A percentile compares a stretch with the other conserved stretches of the same genome.
Conservation (phyloP, 768 basidiomycete genomes). For the Pisolithus marmoratus region DNA sequence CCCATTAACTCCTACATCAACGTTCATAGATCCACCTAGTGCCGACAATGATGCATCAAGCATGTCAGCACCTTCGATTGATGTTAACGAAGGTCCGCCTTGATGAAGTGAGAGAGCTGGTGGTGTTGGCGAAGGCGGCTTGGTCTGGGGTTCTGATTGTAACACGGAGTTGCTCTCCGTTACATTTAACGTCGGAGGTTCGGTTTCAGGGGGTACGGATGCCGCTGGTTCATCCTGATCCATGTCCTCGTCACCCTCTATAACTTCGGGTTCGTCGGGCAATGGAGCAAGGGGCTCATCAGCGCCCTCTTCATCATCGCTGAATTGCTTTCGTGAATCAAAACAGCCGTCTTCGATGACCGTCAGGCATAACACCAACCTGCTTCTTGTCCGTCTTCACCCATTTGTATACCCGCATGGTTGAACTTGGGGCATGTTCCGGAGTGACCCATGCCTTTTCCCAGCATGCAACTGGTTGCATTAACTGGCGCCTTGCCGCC, state of each 20-base stretch:
- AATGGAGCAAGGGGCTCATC: conserved; percentile 80
- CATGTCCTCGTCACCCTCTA: conserved; percentile 71
- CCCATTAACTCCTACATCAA: conserved; percentile 26
- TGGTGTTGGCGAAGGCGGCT: conserved; percentile 42
- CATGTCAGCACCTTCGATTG: conserved; percentile 36
- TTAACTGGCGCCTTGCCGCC: conserved; percentile 76
- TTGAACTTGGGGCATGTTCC: conserved; percentile 51
- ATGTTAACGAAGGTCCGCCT: conserved; percentile 38
- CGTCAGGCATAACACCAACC: conserved; percentile 36
- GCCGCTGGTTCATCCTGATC: conserved; percentile 55
- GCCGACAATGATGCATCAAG: not conserved
- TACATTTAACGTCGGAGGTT: conserved; percentile 28
- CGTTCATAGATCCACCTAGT: conserved; percentile 14
- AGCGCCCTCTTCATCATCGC: conserved; percentile 74
- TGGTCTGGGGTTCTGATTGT: conserved; percentile 48
- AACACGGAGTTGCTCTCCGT: conserved; percentile 33
- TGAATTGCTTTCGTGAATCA: conserved; percentile 60
- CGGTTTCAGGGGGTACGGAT: conserved; percentile 36
- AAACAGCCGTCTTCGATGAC: not conserved
- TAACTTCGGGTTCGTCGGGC: conserved; percentile 70
- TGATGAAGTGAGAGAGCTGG: conserved; percentile 44
- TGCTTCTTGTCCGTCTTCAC: conserved; percentile 74
- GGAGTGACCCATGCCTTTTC: conserved; percentile 69
- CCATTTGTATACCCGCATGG: conserved; percentile 70
- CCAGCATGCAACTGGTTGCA: conserved; percentile 87